phyloP scores from a whole-genome alignment of 352 stramenopile species.

The Achlya hypogyna region DNA sequence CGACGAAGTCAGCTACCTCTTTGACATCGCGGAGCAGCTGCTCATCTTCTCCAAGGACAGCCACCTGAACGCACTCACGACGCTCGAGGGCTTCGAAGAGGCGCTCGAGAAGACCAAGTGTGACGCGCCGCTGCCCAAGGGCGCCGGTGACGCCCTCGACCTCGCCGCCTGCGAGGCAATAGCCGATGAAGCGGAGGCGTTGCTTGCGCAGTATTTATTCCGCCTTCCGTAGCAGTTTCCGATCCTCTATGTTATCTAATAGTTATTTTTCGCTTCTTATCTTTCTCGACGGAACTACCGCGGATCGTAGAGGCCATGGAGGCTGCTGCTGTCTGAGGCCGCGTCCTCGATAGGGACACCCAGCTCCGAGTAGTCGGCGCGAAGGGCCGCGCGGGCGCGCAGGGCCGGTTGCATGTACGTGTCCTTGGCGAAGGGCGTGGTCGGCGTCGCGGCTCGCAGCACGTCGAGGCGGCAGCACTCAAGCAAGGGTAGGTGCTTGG shows the following conservation, averaged over 20 bases:
- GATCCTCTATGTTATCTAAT: too few species aligned
- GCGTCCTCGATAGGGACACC: neutral
- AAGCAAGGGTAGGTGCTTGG: conserved; percentile 58
- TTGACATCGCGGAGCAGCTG: conserved; percentile 1
- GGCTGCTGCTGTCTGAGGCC: neutral
- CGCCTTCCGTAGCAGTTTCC: neutral
- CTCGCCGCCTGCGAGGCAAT: conserved; percentile 4
- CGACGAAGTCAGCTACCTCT: conserved; percentile 4
- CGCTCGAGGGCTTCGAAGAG: neutral
- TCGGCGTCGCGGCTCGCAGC: conserved; percentile 23
- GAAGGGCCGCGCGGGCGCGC: neutral
- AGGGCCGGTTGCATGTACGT: conserved; percentile 15
- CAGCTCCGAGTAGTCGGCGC: conserved; percentile 1
- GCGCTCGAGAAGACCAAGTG: neutral
- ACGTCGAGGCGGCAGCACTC: conserved; percentile 66
- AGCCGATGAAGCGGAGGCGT: neutral
- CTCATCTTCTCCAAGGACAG: conserved; percentile 10
- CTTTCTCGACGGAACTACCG: too few species aligned
- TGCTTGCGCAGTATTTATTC: conserved; percentile 9
- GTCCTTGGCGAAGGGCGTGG: neutral
- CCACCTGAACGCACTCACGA: neutral
- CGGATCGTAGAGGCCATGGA: neutral
- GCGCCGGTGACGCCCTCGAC: neutral
- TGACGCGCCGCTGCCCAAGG: neutral
- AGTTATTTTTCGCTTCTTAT: too few species aligned